Conservation (phyloP, 176 grass and related monocot genomes). For the Zizania latifolia region DNA sequence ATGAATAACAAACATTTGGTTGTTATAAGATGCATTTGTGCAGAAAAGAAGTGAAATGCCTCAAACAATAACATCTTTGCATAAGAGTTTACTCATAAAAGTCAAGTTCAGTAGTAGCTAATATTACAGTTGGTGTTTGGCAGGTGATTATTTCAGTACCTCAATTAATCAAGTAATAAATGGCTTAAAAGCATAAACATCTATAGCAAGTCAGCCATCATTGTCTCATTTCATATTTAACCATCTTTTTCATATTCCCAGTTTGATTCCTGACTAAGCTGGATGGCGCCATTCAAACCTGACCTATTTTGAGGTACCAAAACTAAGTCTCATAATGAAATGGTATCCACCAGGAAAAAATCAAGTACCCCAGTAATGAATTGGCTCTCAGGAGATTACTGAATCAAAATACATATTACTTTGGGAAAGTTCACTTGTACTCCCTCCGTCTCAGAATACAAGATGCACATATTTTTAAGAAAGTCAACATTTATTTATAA, state of each 20-base stretch:
- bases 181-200: slow-evolving; percentile 1
- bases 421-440: too few relatives aligned
- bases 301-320: not conserved
- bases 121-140: not conserved
- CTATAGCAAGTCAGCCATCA: not conserved
- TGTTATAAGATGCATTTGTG: not conserved
- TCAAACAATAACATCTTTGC: not conserved
- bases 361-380: not conserved
- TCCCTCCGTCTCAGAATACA: too few relatives aligned
- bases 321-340: not conserved
- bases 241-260: not conserved
- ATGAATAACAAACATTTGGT: slow-evolving; percentile 15
- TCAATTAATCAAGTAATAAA: not conserved
- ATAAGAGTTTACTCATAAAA: not conserved
- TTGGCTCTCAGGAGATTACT: not conserved
- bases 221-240: slow-evolving; percentile 5
- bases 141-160: not conserved
- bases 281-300: not conserved
- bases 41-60: not conserved
- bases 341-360: not conserved
- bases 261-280: not conserved
- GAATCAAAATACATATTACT: not conserved
- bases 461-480: too few relatives aligned
- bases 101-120: not conserved
- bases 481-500: too few relatives aligned